Evolutionary conservation across 345 rosid species (phyloP).

Genomic region (Rubroshorea leprosula): DNA sequence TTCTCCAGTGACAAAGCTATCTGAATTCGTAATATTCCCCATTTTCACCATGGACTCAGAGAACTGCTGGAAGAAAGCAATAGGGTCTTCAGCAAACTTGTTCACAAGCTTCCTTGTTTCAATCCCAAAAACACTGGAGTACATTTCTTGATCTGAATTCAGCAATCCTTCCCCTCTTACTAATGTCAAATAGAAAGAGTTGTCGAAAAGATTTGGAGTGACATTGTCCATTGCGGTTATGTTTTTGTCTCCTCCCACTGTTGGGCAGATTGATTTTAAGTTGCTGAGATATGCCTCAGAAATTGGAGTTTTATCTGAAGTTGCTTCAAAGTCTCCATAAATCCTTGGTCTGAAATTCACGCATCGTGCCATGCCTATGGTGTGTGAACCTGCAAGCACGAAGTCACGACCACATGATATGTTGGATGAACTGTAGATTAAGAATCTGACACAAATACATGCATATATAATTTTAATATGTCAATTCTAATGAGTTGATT

Average conservation of each 20-base stretch:
- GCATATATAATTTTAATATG: too few species aligned
- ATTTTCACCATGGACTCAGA: conserved; percentile 79
- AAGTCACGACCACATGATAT: background rate
- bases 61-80: conserved; percentile 76
- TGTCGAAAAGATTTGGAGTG: conserved; percentile 73
- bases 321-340: conserved; percentile 47
- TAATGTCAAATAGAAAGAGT: conserved; percentile 50
- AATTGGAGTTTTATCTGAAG: conserved; percentile 31
- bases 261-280: conserved; percentile 56
- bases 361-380: conserved; percentile 84
- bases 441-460: too few species aligned
- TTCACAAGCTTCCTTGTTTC: conserved; percentile 55
- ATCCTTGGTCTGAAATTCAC: conserved; percentile 53
- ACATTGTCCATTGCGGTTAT: conserved; percentile 59
- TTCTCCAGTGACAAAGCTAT: conserved; percentile 62
- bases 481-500: too few species aligned
- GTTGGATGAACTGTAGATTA: too few species aligned
- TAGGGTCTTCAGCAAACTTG: conserved; percentile 50
- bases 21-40: conserved; percentile 70
- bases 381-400: conserved; percentile 60
- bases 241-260: conserved; percentile 47
- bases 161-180: conserved; percentile 62
- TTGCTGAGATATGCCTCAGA: conserved; percentile 34
- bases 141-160: conserved; percentile 81
- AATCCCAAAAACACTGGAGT: conserved; percentile 53